Evolutionary conservation across 2,329 filamentous ascomycete species (phyloP).

Genomic region (Camillea tinctor): DNA sequence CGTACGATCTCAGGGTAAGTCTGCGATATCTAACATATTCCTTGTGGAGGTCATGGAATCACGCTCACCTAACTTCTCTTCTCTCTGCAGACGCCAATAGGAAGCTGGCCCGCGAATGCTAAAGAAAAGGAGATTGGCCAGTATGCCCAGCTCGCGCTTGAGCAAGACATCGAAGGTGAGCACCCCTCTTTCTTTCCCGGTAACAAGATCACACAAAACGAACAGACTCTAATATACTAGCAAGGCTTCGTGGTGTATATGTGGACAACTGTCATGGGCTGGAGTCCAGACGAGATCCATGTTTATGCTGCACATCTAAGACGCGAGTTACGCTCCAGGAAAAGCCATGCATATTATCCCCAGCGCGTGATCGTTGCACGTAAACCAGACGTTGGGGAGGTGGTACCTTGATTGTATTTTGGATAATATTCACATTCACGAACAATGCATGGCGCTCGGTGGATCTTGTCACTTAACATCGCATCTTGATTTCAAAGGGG

Average conservation of each 20-base stretch:
- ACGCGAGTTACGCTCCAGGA: constrained; percentile 24
- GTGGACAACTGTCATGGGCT: constrained; percentile 27
- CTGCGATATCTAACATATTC: not conserved
- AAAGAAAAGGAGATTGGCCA: constrained; percentile 37
- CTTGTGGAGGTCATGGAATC: not conserved
- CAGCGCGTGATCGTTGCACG: constrained; percentile 25
- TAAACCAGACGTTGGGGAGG: constrained; percentile 20
- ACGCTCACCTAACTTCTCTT: not conserved
- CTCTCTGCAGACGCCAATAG: constrained; percentile 36
- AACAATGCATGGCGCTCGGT: not conserved
- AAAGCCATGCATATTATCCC: constrained; percentile 26
- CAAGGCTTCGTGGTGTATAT: constrained; percentile 28
- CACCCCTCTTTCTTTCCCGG: not conserved
- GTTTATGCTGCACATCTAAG: constrained; percentile 30
- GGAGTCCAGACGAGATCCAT: constrained; percentile 28
- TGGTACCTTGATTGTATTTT: not conserved
- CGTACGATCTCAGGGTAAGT: constrained; percentile 24
- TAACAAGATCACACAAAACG: not conserved
- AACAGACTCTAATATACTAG: not conserved
- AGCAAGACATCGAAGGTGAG: constrained; percentile 35
- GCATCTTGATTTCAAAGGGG: not conserved
- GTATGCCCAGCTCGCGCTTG: constrained; percentile 31
- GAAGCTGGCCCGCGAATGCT: constrained; percentile 41
- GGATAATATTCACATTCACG: not conserved
- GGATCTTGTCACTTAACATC: not conserved